Evolutionary conservation across 192 early-diverging fungal genomes (phyloP), one percentile per base, ranked within the genome.

Genomic region (Podila epigama): DNA sequence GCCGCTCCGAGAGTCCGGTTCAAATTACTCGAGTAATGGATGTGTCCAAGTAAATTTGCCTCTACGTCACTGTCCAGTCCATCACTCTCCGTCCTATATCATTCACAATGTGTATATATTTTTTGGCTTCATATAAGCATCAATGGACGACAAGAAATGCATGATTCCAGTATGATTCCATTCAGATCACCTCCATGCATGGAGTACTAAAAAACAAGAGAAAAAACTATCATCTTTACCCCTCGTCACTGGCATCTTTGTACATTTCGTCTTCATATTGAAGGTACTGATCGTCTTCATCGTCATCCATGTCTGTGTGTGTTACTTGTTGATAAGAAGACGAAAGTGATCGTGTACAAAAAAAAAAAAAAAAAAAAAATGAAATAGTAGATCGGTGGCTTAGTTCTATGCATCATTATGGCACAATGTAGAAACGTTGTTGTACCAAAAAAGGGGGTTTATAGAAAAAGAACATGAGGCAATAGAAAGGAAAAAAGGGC

Each of bases 191-290:
- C n/a, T 6, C n/a, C 22, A 28, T 55, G 27, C 9, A 28, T 22
- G 8, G 27, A 37, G 33, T 35, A 58, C 7, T 36, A 35, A 25
- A 25, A 51, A 33, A 11, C 41, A 62, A 33, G 5, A 31, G 41
- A 39, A n/a, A n/a, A n/a, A n/a, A n/a, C 7, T 18, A 42, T 20
- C 16, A 13, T 34, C 27, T 25, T 55, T 51, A 77, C 73, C 73
- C 68, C 34, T 68, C 35, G 1, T 63, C 73, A 25, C 50, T 77
- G 16, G 44, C n/a, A 12, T 77, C 73, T 50, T 41, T 77, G 61
- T 77, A 77, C 18, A 77, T 20, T 50, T 77, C 73, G 57, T 77
- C 73, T 22, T 77, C 73, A 20, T 77, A 68, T 60, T 77, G 73
- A 51, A 48, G 66, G 39, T 68, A 63, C 29, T 58, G 60, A 37